Conservation (phyloP, 1,284 basidiomycete genomes). For the Pseudomicrostroma phylloplanum region DNA sequence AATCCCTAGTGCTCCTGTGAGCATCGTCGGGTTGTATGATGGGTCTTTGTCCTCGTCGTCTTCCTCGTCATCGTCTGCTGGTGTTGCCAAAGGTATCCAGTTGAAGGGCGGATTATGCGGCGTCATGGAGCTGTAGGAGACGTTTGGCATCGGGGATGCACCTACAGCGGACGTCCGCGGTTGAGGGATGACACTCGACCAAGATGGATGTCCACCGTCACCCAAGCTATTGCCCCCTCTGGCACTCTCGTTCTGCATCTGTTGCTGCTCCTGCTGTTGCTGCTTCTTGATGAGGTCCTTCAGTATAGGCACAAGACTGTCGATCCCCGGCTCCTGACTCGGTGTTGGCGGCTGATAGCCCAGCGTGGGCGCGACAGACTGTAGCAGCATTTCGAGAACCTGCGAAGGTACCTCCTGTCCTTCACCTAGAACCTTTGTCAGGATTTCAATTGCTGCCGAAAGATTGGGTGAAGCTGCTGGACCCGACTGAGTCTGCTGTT, state of each 20-base stretch:
- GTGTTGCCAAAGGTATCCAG: background rate
- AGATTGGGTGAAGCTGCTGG: background rate
- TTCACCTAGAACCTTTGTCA: background rate
- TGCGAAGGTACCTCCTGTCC: slow-evolving; percentile 4
- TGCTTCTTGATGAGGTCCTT: slow-evolving; percentile 4
- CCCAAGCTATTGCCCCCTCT: background rate
- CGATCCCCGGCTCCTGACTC: background rate
- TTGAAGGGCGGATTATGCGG: background rate
- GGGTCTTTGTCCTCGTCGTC: slow-evolving; percentile 7
- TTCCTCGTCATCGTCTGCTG: slow-evolving; percentile 6
- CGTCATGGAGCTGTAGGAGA: too few relatives aligned
- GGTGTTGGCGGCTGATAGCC: slow-evolving; percentile 1
- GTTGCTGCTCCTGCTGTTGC: background rate
- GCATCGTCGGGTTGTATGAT: background rate
- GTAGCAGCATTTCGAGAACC: background rate
- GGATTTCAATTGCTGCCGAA: background rate
- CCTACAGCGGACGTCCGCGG: background rate
- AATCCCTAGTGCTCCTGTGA: background rate
- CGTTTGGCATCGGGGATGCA: background rate
- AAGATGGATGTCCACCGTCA: background rate
- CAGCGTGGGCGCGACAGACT: background rate
- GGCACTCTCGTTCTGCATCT: background rate
- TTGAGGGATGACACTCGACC: background rate
- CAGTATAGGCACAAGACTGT: slow-evolving; percentile 5
- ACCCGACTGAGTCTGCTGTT: background rate